phyloP scores from a whole-genome alignment of 305 asterid genomes.

The Fraxinus greggii region DNA sequence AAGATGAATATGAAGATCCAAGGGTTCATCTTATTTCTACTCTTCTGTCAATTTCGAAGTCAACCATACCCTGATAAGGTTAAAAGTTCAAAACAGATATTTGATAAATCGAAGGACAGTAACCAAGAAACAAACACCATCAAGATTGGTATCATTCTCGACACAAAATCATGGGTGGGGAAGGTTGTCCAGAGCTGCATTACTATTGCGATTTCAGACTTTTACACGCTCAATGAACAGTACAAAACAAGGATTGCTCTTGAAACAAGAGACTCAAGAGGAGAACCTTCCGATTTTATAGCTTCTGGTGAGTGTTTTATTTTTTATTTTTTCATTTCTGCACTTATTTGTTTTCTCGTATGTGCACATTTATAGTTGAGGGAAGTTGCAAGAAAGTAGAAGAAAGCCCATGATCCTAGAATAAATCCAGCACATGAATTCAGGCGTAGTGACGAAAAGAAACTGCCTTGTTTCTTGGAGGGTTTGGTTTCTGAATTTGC shows the following conservation, averaged over 20 bases:
- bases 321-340: neutral
- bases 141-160: conserved; percentile 29
- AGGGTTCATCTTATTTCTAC: conserved; percentile 1
- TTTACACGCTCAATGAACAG: conserved; percentile 7
- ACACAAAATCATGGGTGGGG: conserved; percentile 30
- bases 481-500: neutral
- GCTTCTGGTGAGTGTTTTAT: conserved; percentile 27
- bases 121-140: neutral
- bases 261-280: conserved; percentile 26
- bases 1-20: conserved; percentile 14
- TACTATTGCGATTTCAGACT: conserved; percentile 29
- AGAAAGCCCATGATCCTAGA: neutral
- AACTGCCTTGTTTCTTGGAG: neutral
- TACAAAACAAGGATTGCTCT: conserved; percentile 22
- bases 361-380: neutral
- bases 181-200: conserved; percentile 25
- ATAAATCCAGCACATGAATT: neutral
- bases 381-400: neutral
- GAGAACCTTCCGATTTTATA: conserved; percentile 22
- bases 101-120: neutral
- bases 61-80: neutral
- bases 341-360: neutral
- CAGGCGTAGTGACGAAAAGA: neutral
- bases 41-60: conserved; percentile 11
- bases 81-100: neutral